Base-by-base conservation (phyloP, 1,284 basidiomycete genomes). In the Wallemia hederae region DNA sequence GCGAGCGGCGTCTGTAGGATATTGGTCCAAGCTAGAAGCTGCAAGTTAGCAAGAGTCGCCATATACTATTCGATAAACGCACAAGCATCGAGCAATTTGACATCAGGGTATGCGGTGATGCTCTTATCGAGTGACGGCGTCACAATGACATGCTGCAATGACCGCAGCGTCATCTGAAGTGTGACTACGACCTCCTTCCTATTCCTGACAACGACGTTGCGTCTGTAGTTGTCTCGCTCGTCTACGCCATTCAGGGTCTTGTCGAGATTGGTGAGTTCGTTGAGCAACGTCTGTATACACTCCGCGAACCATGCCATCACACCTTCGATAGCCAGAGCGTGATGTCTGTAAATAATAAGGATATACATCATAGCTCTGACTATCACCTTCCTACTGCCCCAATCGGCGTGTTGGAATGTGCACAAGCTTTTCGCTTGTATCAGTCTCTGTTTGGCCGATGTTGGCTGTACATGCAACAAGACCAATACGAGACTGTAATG, bases 281-380 rank as follows among this genome's bases (percentile, higher is more conserved):
- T 69, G 62, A 79, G 72, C 17, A 92, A 73, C 1, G 72, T 67
- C 1, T 72, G 69, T 1, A 79, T 73, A 64, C 88, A 81, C 1
- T 80, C 78, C 1, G 74, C 73, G 34, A 89, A 73, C 80, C 88
- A 89, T 1, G 72, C 73, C 11, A 80, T 72, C 1, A 83, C 75
- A 0, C 76, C 76, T 19, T 74, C 68, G 15, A 89, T 66, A 1
- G 76, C 71, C 7, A 82, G 68, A 0, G 69, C 67, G 58, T 82
- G 77, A 62, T 81, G 78, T 24, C 79, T 76, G 65, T 82, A 75
- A 14, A 87, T 75, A 25, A 80, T 78, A 0, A 78, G 78, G 24
- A 87, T 77, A 67, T 83, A 80, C 76, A 83, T 81, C 67, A 85
- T 74, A 0, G 85, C 86, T 7, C 85, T 79, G 59, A 96, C 79